phyloP scores from a whole-genome alignment of 176 grass and related monocot species.

The Metroxylon sagu region DNA sequence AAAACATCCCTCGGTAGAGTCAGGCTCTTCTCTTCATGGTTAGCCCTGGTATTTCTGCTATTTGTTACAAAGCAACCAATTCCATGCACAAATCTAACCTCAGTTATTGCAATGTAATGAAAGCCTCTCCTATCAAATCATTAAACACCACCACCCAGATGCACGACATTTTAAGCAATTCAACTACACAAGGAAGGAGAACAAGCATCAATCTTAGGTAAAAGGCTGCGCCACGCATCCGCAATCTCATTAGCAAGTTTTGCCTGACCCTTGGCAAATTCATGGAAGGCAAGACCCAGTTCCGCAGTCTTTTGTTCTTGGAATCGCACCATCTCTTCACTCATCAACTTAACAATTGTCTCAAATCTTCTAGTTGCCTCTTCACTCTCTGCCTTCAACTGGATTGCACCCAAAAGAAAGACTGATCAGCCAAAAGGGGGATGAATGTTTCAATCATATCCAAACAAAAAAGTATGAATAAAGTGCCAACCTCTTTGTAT shows the following conservation, averaged over 20 bases:
- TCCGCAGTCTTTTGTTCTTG: constrained; percentile 99
- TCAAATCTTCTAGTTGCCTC: constrained; percentile 78
- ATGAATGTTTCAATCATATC: not conserved
- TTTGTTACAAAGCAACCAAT: too few species aligned
- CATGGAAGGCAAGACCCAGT: constrained; percentile 83
- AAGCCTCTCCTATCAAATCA: too few species aligned
- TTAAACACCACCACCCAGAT: too few species aligned
- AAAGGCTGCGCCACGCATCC: constrained; percentile 77
- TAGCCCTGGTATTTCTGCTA: too few species aligned
- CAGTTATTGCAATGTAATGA: too few species aligned
- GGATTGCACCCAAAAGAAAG: constrained; percentile 18
- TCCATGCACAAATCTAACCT: too few species aligned
- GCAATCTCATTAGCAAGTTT: constrained; percentile 91
- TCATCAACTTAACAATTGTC: constrained; percentile 76
- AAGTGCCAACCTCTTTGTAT: constrained; percentile 62
- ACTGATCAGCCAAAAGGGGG: constrained; percentile 9
- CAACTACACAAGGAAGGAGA: constrained; percentile 23
- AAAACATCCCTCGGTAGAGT: too few species aligned
- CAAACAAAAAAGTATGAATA: constrained; percentile 7
- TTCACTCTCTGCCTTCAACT: constrained; percentile 88
- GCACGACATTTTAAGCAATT: too few species aligned
- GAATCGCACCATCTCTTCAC: constrained; percentile 80
- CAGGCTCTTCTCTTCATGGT: too few species aligned
- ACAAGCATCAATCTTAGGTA: constrained; percentile 84
- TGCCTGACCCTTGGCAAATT: constrained; percentile 94